Evolutionary conservation across 768 basidiomycete species (phyloP).

Genomic region (Mycena venus): DNA sequence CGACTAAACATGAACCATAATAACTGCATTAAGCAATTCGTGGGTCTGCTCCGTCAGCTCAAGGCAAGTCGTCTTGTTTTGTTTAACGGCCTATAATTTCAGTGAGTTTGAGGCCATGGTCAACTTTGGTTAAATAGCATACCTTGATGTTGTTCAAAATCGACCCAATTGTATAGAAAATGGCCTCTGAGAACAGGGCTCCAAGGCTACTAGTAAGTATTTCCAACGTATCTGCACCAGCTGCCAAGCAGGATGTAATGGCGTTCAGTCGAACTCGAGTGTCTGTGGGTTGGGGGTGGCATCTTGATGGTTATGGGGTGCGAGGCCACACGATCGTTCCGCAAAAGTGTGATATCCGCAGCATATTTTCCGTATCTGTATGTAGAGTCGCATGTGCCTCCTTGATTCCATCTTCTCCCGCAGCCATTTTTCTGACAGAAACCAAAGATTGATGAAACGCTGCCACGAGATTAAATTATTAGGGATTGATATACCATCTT

Average conservation of each 20-base stretch:
- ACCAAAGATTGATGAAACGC: no score
- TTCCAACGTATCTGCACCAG: neutral
- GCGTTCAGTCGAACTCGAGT: neutral
- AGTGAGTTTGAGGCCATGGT: neutral
- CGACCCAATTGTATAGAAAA: neutral
- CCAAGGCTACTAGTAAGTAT: neutral
- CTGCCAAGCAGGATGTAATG: neutral
- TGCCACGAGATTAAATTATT: no score
- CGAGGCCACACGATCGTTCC: no score
- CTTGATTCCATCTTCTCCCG: no score
- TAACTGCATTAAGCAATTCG: neutral
- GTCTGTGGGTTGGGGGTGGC: neutral
- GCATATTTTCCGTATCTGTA: no score
- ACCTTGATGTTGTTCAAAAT: neutral
- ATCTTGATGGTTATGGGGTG: neutral
- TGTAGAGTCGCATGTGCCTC: no score
- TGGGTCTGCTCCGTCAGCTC: neutral
- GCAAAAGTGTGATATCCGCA: no score
- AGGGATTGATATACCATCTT: no score
- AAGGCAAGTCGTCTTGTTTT: neutral
- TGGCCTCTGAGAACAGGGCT: neutral
- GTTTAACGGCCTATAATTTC: neutral
- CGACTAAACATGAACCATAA: neutral
- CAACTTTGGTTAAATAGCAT: neutral
- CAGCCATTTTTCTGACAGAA: no score